Evolutionary conservation across 352 stramenopile species (phyloP), one percentile per base, ranked within the genome.

Genomic region (Halophytophthora polymorphica): DNA sequence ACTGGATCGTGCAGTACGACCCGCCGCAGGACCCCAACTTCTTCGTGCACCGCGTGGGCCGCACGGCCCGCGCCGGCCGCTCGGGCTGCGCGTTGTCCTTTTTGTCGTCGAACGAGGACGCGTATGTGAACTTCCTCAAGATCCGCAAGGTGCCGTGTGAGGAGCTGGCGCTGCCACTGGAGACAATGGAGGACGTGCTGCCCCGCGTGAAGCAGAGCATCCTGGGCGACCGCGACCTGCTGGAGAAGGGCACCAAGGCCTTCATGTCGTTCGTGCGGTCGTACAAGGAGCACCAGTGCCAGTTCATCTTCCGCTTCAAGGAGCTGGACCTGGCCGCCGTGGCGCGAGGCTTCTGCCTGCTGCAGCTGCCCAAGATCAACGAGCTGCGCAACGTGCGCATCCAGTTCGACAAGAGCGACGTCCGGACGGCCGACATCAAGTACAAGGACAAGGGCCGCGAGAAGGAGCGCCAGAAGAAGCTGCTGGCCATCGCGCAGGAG

Each of bases 1-100:
- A 98, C 56, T 99, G 97, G 96, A 99, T 99, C 50, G 88, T 99
- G 42, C 98, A 99, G 73, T 99, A 98, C 65, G 95, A 99, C 68
- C 91, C 93, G 0, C 93, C 93, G 25, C 88, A 97, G 49, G 97
- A 99, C 66, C 96, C 97, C n/a, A 98, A 96, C 56, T 98, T 98
- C 49, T 99, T 99, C 62, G 93, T 99, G 35, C 97, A 99, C 69
- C 92, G 98, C 48, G 96, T 99, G 17, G 97, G 98, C 8, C 77
- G 98, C 40, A 98, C 97, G 23, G 98, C 97, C 10, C 84, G 98
- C 57, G 97, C 96, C 1, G 97, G 97, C 12, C 88, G 85, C 14
- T 76, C 68, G 34, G 97, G 97, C 41, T 90, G 74, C 4, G 96
- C 95, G 45, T 74, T 99, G 17, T 84, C 98, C 13, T 98, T 99